Conservation (phyloP, 2,329 filamentous ascomycete species). For the Ambrosiella xylebori region DNA sequence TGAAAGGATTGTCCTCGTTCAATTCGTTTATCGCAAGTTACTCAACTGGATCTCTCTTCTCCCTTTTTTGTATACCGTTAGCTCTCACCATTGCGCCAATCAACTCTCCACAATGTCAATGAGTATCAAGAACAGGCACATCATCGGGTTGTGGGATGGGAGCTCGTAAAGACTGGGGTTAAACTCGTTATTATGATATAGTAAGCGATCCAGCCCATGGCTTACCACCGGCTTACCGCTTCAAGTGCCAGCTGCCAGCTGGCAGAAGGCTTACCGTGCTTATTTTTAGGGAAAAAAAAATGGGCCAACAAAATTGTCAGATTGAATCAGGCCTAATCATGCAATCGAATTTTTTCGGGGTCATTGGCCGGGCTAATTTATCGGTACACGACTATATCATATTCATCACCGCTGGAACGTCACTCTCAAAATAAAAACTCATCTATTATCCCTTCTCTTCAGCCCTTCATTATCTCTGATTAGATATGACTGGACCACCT, state of each 20-base stretch:
- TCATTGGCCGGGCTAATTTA: too few species aligned
- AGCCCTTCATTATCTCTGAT: background rate
- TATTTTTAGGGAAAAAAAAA: too few species aligned
- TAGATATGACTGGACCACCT: background rate
- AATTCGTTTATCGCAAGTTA: background rate
- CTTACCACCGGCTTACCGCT: background rate
- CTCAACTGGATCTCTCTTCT: background rate
- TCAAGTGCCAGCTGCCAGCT: background rate
- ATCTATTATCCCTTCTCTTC: too few species aligned
- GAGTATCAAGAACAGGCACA: background rate
- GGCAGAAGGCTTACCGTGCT: background rate
- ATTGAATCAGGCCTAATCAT: too few species aligned
- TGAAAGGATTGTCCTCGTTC: background rate
- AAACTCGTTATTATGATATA: background rate
- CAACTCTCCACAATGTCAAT: background rate
- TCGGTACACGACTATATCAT: too few species aligned
- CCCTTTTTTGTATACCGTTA: background rate
- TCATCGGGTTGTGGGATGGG: background rate
- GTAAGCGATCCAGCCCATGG: background rate
- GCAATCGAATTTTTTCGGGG: too few species aligned
- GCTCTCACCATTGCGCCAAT: background rate
- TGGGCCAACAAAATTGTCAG: too few species aligned
- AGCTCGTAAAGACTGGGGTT: background rate
- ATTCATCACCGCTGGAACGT: too few species aligned
- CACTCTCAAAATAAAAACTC: too few species aligned